Base-by-base conservation (phyloP, 1,284 basidiomycete genomes). In the Coniophora puteana region DNA sequence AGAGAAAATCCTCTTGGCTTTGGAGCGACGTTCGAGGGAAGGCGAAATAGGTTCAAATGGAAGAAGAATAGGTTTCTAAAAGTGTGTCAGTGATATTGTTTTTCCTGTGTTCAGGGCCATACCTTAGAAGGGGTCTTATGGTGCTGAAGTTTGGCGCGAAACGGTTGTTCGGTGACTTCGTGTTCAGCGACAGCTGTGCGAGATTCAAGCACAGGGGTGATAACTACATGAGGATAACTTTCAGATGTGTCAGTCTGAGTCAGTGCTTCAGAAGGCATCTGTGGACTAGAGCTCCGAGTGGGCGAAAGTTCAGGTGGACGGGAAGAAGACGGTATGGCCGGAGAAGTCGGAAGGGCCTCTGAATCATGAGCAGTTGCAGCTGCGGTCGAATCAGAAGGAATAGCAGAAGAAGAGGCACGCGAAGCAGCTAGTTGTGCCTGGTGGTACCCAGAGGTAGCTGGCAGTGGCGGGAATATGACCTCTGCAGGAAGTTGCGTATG, bases 391-490 rank as follows among this genome's bases (percentile, higher is more conserved):
- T n/a, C n/a, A n/a, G n/a, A n/a, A n/a, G n/a, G n/a, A n/a, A n/a
- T n/a, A n/a, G n/a, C 22, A 3, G 53, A 51, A 10, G 63, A 61
- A 11, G 61, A 58, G 25, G 61, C 56, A 12, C 53, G 55, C 5
- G 57, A 45, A 22, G 55, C 51, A 5, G 55, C 50, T 12, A 22
- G 4, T 5, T 22, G 40, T 27, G 28, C 43, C 4, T 62, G 68
- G 41, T 63, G 67, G 45, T 68, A 70, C 21, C 66, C 66, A 23
- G 68, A 67, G 5, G 64, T 64, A 8, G 81, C 74, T 2, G 74
- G 74, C 3, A 87, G 59, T 1, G 82, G 80, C 31, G 84, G 84
- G 58, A 87, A 87, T 29, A 87, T 74, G 14, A 83, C 66, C 18
- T 83, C 82, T 2, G 76, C 69, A 3, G 76, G 73, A 13, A 74